phyloP scores from a whole-genome alignment of 2,329 filamentous ascomycete species.

The Colletotrichum tabaci region DNA sequence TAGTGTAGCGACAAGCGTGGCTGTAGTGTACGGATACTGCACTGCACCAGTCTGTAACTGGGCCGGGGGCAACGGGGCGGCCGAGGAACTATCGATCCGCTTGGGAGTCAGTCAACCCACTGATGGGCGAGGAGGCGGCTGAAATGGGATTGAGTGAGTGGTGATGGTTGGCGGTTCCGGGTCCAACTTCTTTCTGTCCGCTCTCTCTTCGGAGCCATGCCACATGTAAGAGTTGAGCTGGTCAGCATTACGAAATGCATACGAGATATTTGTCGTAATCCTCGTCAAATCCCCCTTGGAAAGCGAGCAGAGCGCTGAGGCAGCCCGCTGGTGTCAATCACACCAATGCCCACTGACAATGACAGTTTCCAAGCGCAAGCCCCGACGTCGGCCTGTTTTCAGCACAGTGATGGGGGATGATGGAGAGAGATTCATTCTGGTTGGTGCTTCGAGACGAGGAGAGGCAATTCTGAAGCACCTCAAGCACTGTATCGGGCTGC shows the following conservation, averaged over 20 bases:
- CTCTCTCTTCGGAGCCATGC: background rate
- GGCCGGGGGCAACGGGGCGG: slow-evolving; percentile 20
- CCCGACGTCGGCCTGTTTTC: background rate
- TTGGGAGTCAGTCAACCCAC: background rate
- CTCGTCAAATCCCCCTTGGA: no score
- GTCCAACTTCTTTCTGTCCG: background rate
- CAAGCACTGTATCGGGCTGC: slow-evolving; percentile 2
- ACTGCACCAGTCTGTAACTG: background rate
- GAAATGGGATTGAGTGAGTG: background rate
- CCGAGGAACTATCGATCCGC: slow-evolving; percentile 6
- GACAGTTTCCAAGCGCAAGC: slow-evolving; percentile 2
- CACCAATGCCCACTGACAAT: background rate
- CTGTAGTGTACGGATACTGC: background rate
- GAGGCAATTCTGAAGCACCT: slow-evolving; percentile 12
- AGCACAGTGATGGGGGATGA: background rate
- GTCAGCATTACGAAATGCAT: slow-evolving; percentile 18
- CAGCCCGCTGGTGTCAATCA: no score
- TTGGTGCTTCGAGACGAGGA: slow-evolving; percentile 1
- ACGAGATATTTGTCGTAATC: background rate
- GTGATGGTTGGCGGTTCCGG: background rate
- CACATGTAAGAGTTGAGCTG: background rate
- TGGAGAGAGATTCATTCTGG: background rate
- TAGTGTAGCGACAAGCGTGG: background rate
- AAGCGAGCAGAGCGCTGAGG: background rate
- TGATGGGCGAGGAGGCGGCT: background rate